Evolutionary conservation across 2,329 filamentous ascomycete genomes (phyloP), one percentile per base, ranked within the genome.

Genomic region (Triangularia setosa): DNA sequence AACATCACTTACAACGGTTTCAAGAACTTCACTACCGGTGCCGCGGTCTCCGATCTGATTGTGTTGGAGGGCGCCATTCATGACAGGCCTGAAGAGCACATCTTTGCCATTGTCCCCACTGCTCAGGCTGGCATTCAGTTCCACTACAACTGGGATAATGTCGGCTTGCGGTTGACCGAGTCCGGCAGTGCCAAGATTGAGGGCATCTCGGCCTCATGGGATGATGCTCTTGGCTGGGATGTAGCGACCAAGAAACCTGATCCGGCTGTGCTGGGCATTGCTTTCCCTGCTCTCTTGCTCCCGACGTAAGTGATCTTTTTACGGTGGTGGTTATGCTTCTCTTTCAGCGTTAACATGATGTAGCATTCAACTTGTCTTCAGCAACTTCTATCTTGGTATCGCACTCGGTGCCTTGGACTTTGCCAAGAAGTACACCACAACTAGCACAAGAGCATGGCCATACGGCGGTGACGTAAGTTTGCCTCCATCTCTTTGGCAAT

Each of bases 11-110:
- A 87, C 73, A 83, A 84, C 64, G 86, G 87, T 1, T 81, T 79
- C 74, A 90, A 90, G 73, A 79, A 84, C 74, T 90, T 90, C 78
- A 90, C 87, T 71, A 90, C 87, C 0, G 87, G 87, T 0, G 87
- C 87, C 25, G 86, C 88, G 0, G 79, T 90, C 1, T 88, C 86
- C 0, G 87, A 90, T 64, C 75, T 90, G 21, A 89, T 86, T 0
- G 85, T 90, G 0, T 79, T 90, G 0, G 87, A 90, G 69, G 87
- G 87, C 21, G 83, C 86, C 0, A 76, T 82, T n/a, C 80, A 84
- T 5, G 83, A 79, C 8, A 59, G 60, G 18, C 87, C 85, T 0
- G 78, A 81, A 4, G 78, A 86, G 61, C 87, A 89, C 69, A 85
- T 89, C 64, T 90, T 89, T 70, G 84, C 86, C 2, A 74, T 88